Evolutionary conservation across 768 basidiomycete genomes (phyloP).

Genomic region (Rossbeevera mucosa): DNA sequence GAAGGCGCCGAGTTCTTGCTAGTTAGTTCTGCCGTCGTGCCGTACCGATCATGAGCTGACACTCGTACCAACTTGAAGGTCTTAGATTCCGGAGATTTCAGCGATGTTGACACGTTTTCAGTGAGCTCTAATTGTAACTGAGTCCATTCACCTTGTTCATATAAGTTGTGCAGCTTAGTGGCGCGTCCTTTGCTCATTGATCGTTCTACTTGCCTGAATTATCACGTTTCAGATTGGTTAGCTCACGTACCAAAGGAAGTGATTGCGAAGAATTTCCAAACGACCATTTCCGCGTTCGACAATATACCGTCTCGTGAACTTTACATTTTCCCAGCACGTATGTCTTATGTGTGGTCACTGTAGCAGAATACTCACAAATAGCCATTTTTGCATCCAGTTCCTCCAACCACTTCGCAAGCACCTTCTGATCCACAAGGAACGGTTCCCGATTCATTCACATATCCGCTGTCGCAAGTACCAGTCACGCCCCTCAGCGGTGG

Average conservation of each 20-base stretch:
- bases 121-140: slow-evolving; percentile 1
- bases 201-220: neutral
- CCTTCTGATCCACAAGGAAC: slow-evolving; percentile 36
- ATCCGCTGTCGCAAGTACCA: slow-evolving; percentile 44
- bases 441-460: slow-evolving; percentile 46
- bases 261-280: slow-evolving; percentile 57
- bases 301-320: slow-evolving; percentile 48
- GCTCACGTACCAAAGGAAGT: slow-evolving; percentile 52
- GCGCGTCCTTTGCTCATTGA: slow-evolving; percentile 21
- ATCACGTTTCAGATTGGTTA: slow-evolving; percentile 44
- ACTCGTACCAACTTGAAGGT: slow-evolving; percentile 13
- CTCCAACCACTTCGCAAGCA: slow-evolving; percentile 30
- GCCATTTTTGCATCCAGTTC: slow-evolving; percentile 20
- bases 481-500: slow-evolving; percentile 46
- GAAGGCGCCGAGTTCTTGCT: slow-evolving; percentile 52
- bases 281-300: slow-evolving; percentile 42
- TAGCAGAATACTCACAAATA: neutral
- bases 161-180: slow-evolving; percentile 6
- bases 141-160: neutral
- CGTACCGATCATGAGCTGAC: neutral
- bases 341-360: neutral
- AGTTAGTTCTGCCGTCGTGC: neutral
- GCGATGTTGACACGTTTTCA: slow-evolving; percentile 51
- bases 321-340: slow-evolving; percentile 45
- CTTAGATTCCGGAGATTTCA: slow-evolving; percentile 39